Conservation (phyloP, 148 eudicot species). For the Polygonum aviculare region DNA sequence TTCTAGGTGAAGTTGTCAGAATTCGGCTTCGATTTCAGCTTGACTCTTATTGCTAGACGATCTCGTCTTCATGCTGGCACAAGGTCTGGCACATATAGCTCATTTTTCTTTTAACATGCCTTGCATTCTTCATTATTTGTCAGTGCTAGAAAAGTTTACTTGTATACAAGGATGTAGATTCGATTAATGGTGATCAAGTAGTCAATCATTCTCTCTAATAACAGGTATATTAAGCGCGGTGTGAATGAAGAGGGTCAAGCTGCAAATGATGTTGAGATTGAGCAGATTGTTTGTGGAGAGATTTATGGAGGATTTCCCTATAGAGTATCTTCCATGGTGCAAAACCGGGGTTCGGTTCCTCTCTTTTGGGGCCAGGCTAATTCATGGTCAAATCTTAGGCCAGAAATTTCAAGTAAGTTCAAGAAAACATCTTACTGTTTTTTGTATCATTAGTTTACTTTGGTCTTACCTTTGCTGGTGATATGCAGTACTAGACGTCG, state of each 20-base stretch:
- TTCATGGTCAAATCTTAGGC: conserved; percentile 64
- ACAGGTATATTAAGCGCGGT: conserved; percentile 85
- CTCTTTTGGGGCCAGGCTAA: conserved; percentile 94
- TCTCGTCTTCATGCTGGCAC: conserved; percentile 93
- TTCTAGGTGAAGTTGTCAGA: conserved; percentile 46
- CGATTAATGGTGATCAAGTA: not conserved
- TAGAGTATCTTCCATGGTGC: conserved; percentile 78
- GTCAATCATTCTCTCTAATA: conserved; percentile 4
- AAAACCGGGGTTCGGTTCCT: conserved; percentile 90
- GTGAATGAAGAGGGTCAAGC: conserved; percentile 90
- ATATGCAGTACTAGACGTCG: conserved; percentile 57
- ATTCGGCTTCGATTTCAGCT: conserved; percentile 44
- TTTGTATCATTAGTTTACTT: not conserved
- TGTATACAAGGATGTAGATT: too few species aligned
- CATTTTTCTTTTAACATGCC: not conserved
- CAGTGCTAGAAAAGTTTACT: not conserved
- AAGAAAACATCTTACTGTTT: not conserved
- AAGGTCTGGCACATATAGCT: conserved; percentile 30
- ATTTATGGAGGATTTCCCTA: conserved; percentile 31
- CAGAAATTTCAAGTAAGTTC: conserved; percentile 70
- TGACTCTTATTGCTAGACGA: conserved; percentile 83
- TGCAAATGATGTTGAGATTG: conserved; percentile 97
- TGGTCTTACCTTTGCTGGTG: conserved; percentile 12
- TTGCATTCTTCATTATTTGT: not conserved
- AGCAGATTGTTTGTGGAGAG: conserved; percentile 85